Percentiles rank a stretch among this genome's conserved stretches.
These are phyloP conservation scores for Flaveria brownii DNA, from an alignment of 129 eudicot species.

Conservation along the genomic window DNA sequence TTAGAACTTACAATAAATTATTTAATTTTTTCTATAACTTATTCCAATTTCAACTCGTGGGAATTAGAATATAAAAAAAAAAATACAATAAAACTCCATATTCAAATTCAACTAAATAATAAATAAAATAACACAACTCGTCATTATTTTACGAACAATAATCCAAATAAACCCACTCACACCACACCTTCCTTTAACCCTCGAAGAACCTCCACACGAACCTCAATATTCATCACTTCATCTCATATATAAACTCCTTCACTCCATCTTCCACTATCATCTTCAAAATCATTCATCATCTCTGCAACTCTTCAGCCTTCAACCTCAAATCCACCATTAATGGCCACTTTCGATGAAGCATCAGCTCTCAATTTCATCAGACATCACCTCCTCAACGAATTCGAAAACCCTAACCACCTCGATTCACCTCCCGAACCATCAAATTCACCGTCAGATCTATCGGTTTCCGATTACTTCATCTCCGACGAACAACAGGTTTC, in stretches of 20 bases:
- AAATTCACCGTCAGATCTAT: slow-evolving; percentile 21
- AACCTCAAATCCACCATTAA: neutral
- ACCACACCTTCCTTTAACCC: neutral
- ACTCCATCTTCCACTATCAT: slow-evolving; percentile 20
- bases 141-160: neutral
- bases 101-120: neutral
- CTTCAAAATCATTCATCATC: neutral
- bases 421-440: slow-evolving; percentile 2
- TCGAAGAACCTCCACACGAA: neutral
- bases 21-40: too few relatives aligned
- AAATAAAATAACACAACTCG: neutral
- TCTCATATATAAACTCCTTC: slow-evolving; percentile 14
- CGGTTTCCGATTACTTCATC: slow-evolving; percentile 22
- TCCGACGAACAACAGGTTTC: slow-evolving; percentile 10
- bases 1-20: too few relatives aligned
- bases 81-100: neutral
- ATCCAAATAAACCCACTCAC: neutral
- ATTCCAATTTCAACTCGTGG: neutral
- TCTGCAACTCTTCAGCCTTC: neutral
- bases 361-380: slow-evolving; percentile 27
- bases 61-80: neutral
- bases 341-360: slow-evolving; percentile 28
- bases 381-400: slow-evolving; percentile 33
- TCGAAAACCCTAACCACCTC: neutral
- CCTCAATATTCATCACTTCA: neutral